Base-by-base conservation (phyloP, 2,329 filamentous ascomycete species). In the Teratosphaeria nubilosa region DNA sequence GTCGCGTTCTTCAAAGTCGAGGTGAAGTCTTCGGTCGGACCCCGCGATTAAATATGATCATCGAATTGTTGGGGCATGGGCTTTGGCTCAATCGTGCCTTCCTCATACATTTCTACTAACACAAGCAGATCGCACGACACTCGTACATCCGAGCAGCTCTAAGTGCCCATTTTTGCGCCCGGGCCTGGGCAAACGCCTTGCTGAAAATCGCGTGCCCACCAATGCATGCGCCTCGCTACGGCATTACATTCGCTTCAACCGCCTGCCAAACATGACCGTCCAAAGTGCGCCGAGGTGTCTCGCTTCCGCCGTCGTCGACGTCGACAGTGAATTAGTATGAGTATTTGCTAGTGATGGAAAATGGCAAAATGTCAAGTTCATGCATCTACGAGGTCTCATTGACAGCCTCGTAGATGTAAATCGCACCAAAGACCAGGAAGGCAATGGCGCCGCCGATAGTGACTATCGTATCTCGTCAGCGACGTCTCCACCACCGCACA, bases 391-490 rank as follows among this genome's bases (percentile, higher is more conserved):
- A 61, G n/a, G 41, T 27, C 55, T 66, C 66, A 11, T 56, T 54
- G 11, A 68, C 27, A 56, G 66, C 68, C 74, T 97, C 92, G 60
- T 91, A 78, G 41, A 95, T 76, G 75, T 99, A 99, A 65, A 99
- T 91, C 66, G 96, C 75, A 60, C 91, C 92, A 71, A 99, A 99
- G 31, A 91, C 75, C 53, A 97, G 78, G 77, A 99, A 99, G 16
- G 92, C 91, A 58, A 88, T 76, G 7, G 94, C 92, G 60, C 94
- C 94, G 62, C 94, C 92, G 55, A 97, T 80, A 32, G 92, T 97
- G 37, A 97, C 94, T 96, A 62, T 5, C 14, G 41, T 27, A n/a
- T 48, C 53, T 20, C 11, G 30, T 32, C 25, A 34, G 16, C 31
- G 14, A 25, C 5, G 11, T 7, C 13, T 20, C 27, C 5, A 34